phyloP scores from a whole-genome alignment of 2,329 filamentous ascomycete genomes.

The Penicillium sp. region DNA sequence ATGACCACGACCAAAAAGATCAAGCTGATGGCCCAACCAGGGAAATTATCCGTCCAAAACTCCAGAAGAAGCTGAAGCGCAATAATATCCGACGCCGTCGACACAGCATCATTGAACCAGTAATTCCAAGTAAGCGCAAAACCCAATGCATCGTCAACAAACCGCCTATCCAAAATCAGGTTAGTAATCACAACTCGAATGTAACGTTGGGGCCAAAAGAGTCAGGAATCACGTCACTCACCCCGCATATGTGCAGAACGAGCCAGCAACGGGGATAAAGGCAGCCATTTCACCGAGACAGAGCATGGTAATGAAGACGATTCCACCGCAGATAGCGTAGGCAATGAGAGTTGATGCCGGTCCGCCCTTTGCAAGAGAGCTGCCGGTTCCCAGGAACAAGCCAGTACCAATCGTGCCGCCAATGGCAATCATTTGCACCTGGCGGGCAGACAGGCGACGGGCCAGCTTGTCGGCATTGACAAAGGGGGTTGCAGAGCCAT shows the following conservation, averaged over 20 bases:
- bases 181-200: constrained; percentile 11
- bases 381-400: constrained; percentile 65
- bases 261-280: constrained; percentile 58
- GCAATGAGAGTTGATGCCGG: constrained; percentile 63
- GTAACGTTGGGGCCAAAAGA: constrained; percentile 3
- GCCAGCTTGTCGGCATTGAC: constrained; percentile 54
- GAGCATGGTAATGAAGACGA: constrained; percentile 64
- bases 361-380: constrained; percentile 62
- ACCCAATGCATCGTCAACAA: constrained; percentile 50
- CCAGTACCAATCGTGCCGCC: constrained; percentile 57
- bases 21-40: constrained; percentile 65
- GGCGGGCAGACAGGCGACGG: constrained; percentile 62
- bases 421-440: constrained; percentile 69
- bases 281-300: constrained; percentile 65
- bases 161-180: constrained; percentile 35
- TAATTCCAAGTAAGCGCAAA: constrained; percentile 53
- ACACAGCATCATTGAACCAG: constrained; percentile 69
- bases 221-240: constrained; percentile 29
- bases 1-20: constrained; percentile 64
- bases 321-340: constrained; percentile 60
- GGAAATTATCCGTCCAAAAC: constrained; percentile 66
- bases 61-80: constrained; percentile 61
- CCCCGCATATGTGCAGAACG: constrained; percentile 60
- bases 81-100: constrained; percentile 64
- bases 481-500: constrained; percentile 20